phyloP scores from a whole-genome alignment of 257 asterid genomes.

The Lithospermum erythrorhizon region DNA sequence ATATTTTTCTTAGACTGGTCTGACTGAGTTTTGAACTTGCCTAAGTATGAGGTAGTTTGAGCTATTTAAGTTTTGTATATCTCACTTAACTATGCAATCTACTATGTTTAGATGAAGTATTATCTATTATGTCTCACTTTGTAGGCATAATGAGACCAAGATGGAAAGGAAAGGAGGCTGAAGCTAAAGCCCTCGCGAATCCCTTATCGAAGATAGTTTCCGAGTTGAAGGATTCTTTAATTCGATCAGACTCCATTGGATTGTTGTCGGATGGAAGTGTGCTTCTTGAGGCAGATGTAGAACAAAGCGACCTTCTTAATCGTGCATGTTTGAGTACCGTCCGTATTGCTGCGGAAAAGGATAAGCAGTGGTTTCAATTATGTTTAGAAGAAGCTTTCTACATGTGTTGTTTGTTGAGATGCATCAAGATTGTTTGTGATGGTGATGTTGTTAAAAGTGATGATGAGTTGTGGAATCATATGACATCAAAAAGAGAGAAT shows the following conservation, averaged over 20 bases:
- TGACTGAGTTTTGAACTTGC: too few species aligned
- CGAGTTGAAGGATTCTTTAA: constrained; percentile 43
- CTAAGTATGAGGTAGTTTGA: too few species aligned
- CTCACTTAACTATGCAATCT: too few species aligned
- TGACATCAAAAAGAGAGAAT: constrained; percentile 23
- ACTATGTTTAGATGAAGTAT: neutral
- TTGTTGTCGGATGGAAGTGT: constrained; percentile 37
- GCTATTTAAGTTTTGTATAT: too few species aligned
- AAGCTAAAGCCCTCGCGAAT: constrained; percentile 27
- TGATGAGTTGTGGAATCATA: constrained; percentile 43
- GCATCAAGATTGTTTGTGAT: constrained; percentile 42
- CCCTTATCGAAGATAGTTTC: constrained; percentile 36
- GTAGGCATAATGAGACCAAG: constrained; percentile 25
- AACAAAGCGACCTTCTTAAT: constrained; percentile 47
- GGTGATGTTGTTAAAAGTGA: constrained; percentile 18
- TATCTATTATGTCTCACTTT: neutral
- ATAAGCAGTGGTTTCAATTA: constrained; percentile 57
- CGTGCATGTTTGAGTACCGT: constrained; percentile 59
- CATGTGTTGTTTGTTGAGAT: constrained; percentile 36
- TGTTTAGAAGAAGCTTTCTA: constrained; percentile 67
- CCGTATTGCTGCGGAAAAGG: constrained; percentile 36
- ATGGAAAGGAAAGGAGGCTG: constrained; percentile 46
- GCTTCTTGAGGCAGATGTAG: constrained; percentile 45
- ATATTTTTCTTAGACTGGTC: too few species aligned
- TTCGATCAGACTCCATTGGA: constrained; percentile 38